Conservation (phyloP, 2,329 filamentous ascomycete genomes). For the Cyanodermella asteris region DNA sequence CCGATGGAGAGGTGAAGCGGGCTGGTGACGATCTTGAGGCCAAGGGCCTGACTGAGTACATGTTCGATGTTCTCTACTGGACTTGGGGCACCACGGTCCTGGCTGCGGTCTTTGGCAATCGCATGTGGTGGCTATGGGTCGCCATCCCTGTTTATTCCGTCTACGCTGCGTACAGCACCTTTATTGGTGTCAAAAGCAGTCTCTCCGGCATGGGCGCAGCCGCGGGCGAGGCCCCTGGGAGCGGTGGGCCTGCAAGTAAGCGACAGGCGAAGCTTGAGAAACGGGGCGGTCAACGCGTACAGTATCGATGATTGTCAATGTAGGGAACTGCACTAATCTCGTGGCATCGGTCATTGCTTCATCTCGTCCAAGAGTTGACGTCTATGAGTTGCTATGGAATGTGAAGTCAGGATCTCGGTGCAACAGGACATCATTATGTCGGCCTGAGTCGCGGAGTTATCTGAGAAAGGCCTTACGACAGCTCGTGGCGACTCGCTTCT, state of each 20-base stretch:
- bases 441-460: too few relatives aligned
- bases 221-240: slow-evolving; percentile 10
- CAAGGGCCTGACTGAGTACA: slow-evolving; percentile 80
- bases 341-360: neutral
- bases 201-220: slow-evolving; percentile 21
- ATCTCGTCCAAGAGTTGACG: too few relatives aligned
- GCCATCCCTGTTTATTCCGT: slow-evolving; percentile 26
- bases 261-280: slow-evolving; percentile 32
- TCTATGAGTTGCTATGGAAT: too few relatives aligned
- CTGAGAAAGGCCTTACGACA: too few relatives aligned
- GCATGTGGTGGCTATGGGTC: slow-evolving; percentile 45
- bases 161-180: slow-evolving; percentile 23
- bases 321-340: too few relatives aligned
- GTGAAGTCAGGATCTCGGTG: too few relatives aligned
- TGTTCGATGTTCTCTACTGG: slow-evolving; percentile 94
- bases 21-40: slow-evolving; percentile 76
- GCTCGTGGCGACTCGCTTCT: neutral
- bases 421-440: too few relatives aligned
- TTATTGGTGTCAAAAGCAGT: slow-evolving; percentile 22
- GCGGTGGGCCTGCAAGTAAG: slow-evolving; percentile 20
- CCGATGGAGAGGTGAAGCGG: slow-evolving; percentile 42
- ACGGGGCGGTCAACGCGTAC: slow-evolving; percentile 22
- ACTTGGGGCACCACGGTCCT: slow-evolving; percentile 58
- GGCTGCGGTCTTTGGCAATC: slow-evolving; percentile 63
- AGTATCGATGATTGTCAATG: slow-evolving; percentile 21